A percentile compares a stretch with the other conserved stretches of the same genome.
Conservation (phyloP, 2,329 filamentous ascomycete genomes). For the Paecilomyces fulvus region DNA sequence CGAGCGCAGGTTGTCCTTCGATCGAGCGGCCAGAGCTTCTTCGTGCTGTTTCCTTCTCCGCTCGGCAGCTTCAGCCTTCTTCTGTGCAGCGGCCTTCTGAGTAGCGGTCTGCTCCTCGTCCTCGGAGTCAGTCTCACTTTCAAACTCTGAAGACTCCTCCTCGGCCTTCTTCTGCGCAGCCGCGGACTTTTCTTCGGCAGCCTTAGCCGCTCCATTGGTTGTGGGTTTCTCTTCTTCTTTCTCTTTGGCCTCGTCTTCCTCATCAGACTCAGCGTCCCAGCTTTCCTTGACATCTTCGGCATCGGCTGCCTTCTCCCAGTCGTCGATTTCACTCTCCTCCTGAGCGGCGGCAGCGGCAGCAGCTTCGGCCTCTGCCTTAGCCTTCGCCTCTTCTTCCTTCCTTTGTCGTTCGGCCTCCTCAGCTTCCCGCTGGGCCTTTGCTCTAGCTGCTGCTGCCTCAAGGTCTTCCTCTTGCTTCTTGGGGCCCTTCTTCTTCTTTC, state of each 20-base stretch:
- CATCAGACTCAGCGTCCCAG: conserved; percentile 64
- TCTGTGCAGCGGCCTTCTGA: conserved; percentile 61
- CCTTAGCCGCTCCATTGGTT: conserved; percentile 19
- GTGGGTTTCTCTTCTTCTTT: conserved; percentile 43
- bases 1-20: conserved; percentile 88
- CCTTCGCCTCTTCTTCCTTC: conserved; percentile 58
- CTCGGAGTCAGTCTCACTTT: conserved; percentile 47
- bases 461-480: conserved; percentile 52
- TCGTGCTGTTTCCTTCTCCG: conserved; percentile 84
- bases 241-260: conserved; percentile 62
- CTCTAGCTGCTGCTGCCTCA: conserved; percentile 40
- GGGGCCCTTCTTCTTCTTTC: conserved; percentile 69
- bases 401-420: conserved; percentile 48
- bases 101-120: conserved; percentile 65
- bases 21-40: conserved; percentile 81
- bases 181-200: conserved; percentile 7
- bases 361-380: conserved; percentile 68
- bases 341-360: conserved; percentile 54
- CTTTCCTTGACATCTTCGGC: conserved; percentile 78
- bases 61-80: conserved; percentile 82
- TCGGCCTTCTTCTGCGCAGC: conserved; percentile 9
- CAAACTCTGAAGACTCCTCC: conserved; percentile 30
- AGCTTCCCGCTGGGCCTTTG: conserved; percentile 33
- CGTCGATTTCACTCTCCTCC: conserved; percentile 55
- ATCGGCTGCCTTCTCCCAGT: conserved; percentile 80